Base-by-base conservation (phyloP, 2,329 filamentous ascomycete species). In the Claviceps fusiformis region DNA sequence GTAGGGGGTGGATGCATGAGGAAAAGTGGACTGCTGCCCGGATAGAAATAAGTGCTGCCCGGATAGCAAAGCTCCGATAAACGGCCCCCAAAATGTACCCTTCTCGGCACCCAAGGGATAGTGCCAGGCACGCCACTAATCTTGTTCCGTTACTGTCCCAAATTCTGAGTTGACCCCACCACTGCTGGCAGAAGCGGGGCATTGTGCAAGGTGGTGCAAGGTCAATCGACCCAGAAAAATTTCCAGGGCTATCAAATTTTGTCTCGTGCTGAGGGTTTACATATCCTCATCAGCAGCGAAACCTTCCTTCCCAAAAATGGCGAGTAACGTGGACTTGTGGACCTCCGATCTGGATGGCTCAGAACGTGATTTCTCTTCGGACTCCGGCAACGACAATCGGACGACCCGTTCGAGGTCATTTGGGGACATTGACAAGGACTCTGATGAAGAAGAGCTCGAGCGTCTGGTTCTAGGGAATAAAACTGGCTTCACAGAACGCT, bases 391-490 rank as follows among this genome's bases (percentile, higher is more conserved):
- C 33, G 65, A 66, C 37, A 65, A 65, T 15, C 56, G 53, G 35
- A 50, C 59, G 56, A 49, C 53, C 59, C 60, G 68, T 63, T 61
- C n/a, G 17, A 65, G 61, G 54, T 62, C 59, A 55, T 59, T 61
- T 55, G 62, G 56, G 56, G 61, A 70, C 54, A 68, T 67, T 54
- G 84, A 87, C 52, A 93, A 92, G 67, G 89, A 95, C 66, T 83
- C 82, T 15, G 83, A 87, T 53, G 91, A 96, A 68, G 82, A 86
- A 64, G 89, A 92, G 67, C 81, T 96, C 35, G 92, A 96, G 73
- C 82, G 84, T 60, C 74, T 96, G 59, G 87, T 98, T 3, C 87
- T 98, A 59, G 93, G 93, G 55, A 87, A 95, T 70, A 83, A 85
- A 50, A 79, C 81, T n/a, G 87, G 85, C 39, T 97, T 97, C 68